Base-by-base conservation (phyloP, 139 green algal genomes). In the Nannochloris sp. region DNA sequence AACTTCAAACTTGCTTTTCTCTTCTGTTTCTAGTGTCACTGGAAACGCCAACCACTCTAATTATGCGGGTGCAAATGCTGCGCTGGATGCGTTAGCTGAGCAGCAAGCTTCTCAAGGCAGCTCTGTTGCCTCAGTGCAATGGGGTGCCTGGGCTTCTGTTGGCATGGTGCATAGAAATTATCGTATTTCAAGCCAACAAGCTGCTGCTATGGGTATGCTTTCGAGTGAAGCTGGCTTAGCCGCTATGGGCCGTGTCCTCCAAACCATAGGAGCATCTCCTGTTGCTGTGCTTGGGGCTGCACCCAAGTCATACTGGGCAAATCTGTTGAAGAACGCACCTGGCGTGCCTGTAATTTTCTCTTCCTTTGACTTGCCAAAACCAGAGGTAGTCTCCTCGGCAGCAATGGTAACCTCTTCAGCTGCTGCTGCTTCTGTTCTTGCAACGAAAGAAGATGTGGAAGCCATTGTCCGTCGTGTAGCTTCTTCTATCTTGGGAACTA, bases 121-220 rank as follows among this genome's bases (percentile, higher is more conserved):
- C 5, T 44, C 68, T 32, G 73, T 66, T 9, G 68, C 80, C 35
- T 76, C 65, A 39, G 66, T 91, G 37, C 87, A 94, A 74, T 94
- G 86, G 86, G 87, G 87, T 32, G 86, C 86, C 9, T 94, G 87
- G 87, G 71, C 75, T 10, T 72, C 63, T 32, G 64, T 66, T 53
- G 70, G 70, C 37, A 77, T 60, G 3, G 23, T 57, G 48, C 23
- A 12, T 24, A 57, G 31, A 29, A 32, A 32, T 33, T 3, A 6
- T 0, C 8, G n/a, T 2, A 39, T 73, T 13, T 51, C 25, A 27
- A 51, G 60, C 19, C 34, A 46, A n/a, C 45, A 73, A 54, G 73
- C 59, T 4, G 29, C 34, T 4, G 31, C 46, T 5, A 42, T 81
- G 32, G 73, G 70, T 8, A 72, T 79, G 64, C 60, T 81, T 6